These are phyloP conservation scores for Wickerhamomyces ciferrii DNA, from an alignment of 805 yeast species.

Conservation along the genomic window DNA sequence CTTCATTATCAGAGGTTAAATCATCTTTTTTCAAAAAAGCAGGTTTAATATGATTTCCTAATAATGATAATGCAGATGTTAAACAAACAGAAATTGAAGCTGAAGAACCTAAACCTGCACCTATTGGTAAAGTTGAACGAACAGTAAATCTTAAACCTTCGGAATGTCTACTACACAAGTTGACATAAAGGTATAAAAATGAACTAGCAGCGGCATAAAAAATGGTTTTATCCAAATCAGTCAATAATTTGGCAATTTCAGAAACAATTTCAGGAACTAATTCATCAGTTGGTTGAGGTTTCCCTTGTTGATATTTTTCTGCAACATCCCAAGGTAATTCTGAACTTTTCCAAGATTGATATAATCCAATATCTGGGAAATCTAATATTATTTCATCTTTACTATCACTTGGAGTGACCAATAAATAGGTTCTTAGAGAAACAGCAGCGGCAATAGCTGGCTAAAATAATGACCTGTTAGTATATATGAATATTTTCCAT, in stretches of 20 bases:
- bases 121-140: constrained; percentile 85
- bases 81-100: constrained; percentile 87
- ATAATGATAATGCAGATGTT: constrained; percentile 62
- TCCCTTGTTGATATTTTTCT: constrained; percentile 15
- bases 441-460: constrained; percentile 97
- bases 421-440: constrained; percentile 74
- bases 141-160: constrained; percentile 58
- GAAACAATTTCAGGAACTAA: constrained; percentile 54
- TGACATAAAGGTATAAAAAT: constrained; percentile 71
- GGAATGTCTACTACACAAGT: constrained; percentile 41
- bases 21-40: constrained; percentile 33
- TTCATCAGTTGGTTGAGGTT: constrained; percentile 40
- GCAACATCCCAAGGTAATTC: constrained; percentile 58
- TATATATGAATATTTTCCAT: background rate
- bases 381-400: constrained; percentile 51
- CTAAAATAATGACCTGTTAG: constrained; percentile 20
- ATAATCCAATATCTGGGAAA: constrained; percentile 77
- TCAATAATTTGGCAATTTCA: constrained; percentile 38
- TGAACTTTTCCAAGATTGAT: constrained; percentile 53
- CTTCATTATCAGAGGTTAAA: constrained; percentile 30
- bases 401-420: constrained; percentile 44
- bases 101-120: constrained; percentile 95
- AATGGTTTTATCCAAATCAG: constrained; percentile 43
- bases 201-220: constrained; percentile 79
- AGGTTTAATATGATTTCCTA: constrained; percentile 47